Evolutionary conservation across 768 basidiomycete genomes (phyloP), one percentile per base, ranked within the genome.

Genomic region (Clavulina sp.): DNA sequence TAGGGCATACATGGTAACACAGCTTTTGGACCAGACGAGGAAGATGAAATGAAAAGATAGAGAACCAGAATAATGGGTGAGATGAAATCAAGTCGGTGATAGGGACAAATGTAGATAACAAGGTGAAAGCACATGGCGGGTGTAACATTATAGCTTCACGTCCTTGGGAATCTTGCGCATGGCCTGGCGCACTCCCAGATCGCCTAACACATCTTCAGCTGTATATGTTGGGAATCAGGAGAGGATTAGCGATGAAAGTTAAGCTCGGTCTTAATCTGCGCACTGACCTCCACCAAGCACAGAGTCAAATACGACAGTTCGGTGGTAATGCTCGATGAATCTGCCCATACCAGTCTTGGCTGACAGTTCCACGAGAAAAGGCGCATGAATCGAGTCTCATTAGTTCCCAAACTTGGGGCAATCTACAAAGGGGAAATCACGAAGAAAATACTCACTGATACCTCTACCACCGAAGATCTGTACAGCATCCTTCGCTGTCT

Each of bases 221-320:
- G 55, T 51, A n/a, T n/a, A n/a, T n/a, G n/a, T 61, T 46, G 26
- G 48, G 41, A 30, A 48, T 28, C 30, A 33, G 24, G 38, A 21
- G 16, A 49, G 43, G 32, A 21, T 30, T 28, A 38, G 51, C 33
- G 43, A 34, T 32, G 30, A n/a, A 21, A 7, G 36, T 16, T 41
- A 54, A 9, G 21, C 4, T 16, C 47, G 40, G n/a, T 38, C 36
- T 36, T 7, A n/a, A 30, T 6, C n/a, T 32, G 38, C 1, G 4
- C 81, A 80, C 62, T 84, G 81, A 54, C 83, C 81, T 58, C 81
- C 81, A 47, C 83, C 83, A 6, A 84, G 72, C 21, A 84, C 84
- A 2, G 84, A 78, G 59, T 88, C 85, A 62, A 83, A 88, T 3
- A 81, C 77, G 9, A 83, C 81, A 2, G 83, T 86, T 52, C 83